A percentile compares a stretch with the other conserved stretches of the same genome.
phyloP scores from a whole-genome alignment of 768 basidiomycete species.

The Trichaptum fuscoviolaceum region DNA sequence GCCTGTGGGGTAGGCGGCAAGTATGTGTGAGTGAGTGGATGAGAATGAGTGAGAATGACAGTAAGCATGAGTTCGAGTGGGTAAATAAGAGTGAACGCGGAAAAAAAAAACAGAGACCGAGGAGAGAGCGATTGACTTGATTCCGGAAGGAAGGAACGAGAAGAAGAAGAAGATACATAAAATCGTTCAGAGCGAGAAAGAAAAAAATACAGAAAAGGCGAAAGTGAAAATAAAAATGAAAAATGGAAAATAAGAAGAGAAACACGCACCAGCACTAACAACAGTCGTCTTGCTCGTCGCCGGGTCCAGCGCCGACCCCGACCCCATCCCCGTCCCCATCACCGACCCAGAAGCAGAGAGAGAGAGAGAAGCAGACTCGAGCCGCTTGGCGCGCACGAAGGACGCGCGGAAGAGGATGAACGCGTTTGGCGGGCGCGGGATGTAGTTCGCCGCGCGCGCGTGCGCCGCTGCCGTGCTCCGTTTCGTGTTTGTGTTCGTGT shows the following conservation, averaged over 20 bases:
- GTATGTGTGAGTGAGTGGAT: neutral
- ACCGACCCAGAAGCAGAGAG: constrained; percentile 3
- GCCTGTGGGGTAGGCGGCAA: constrained; percentile 36
- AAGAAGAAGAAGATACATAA: too few relatives aligned
- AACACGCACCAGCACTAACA: neutral
- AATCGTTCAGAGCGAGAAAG: too few relatives aligned
- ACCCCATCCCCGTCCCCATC: too few relatives aligned
- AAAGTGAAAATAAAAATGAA: neutral
- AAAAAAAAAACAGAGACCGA: too few relatives aligned
- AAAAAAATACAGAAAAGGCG: neutral
- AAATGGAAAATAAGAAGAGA: neutral
- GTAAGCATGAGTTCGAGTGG: neutral
- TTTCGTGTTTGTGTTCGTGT: too few relatives aligned
- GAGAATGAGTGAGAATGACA: neutral
- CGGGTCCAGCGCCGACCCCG: neutral
- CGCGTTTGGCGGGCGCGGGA: constrained; percentile 80
- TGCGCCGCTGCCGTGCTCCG: constrained; percentile 35
- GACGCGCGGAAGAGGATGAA: constrained; percentile 82
- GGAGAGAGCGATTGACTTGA: too few relatives aligned
- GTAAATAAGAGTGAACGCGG: too few relatives aligned
- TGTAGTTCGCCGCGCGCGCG: constrained; percentile 66
- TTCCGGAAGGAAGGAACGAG: too few relatives aligned
- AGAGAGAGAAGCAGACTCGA: constrained; percentile 20
- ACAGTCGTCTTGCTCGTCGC: neutral
- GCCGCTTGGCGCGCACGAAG: constrained; percentile 69